phyloP scores from a whole-genome alignment of 371 early-diverging fungal species.

The Mucor sp. region DNA sequence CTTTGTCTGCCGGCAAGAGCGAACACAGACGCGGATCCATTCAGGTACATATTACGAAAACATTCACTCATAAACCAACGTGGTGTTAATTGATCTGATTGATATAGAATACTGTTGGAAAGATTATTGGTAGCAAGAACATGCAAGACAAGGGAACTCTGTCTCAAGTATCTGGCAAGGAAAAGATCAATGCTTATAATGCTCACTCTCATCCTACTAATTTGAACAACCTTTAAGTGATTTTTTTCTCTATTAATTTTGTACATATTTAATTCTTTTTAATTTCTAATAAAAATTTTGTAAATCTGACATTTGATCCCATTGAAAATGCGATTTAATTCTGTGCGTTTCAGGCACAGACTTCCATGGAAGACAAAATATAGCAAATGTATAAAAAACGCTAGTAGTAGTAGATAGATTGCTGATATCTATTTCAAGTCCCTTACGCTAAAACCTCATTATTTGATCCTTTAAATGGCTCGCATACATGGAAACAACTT shows the following conservation, averaged over 20 bases:
- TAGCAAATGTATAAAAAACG: neutral
- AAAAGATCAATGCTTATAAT: slow-evolving; percentile 3
- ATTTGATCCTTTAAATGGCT: neutral
- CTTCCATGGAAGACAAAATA: too few relatives aligned
- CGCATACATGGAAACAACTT: neutral
- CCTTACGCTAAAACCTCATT: neutral
- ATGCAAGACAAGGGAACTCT: slow-evolving; percentile 6
- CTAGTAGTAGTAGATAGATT: too few relatives aligned
- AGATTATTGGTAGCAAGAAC: slow-evolving; percentile 2
- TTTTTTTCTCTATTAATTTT: neutral
- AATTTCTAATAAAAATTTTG: neutral
- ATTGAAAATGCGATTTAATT: neutral
- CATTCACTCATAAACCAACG: too few relatives aligned
- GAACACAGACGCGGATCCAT: slow-evolving; percentile 7
- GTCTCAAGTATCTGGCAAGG: slow-evolving; percentile 7
- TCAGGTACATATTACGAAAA: neutral
- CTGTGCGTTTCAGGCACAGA: too few relatives aligned
- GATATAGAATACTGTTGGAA: slow-evolving; percentile 12
- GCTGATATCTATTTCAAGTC: neutral
- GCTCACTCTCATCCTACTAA: neutral
- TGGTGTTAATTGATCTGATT: neutral
- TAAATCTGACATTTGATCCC: neutral
- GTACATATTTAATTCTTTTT: neutral
- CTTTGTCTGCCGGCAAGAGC: neutral
- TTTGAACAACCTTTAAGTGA: neutral